Base-by-base conservation (phyloP, 331 rosid genomes). In the Pyracantha coccinea region DNA sequence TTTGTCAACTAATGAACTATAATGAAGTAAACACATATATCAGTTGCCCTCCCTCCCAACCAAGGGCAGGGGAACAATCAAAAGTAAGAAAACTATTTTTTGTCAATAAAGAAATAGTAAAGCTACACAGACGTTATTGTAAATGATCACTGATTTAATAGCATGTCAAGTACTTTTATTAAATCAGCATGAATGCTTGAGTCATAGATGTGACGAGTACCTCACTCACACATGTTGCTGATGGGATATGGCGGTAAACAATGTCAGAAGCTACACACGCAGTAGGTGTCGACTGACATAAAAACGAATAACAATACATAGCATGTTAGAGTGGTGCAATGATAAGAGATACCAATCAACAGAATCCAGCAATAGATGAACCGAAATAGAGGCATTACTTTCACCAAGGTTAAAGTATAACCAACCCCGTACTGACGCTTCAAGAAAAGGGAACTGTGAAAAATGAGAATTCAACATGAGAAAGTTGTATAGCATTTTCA, bases 391-490 rank as follows among this genome's bases (percentile, higher is more conserved):
- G 80, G 79, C 25, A 84, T 83, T 69, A 91, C 96, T 94, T 89
- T 93, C 70, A 88, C 98, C 71, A 94, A 84, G 64, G 98, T 94
- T 38, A 94, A 86, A 74, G 96, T 94, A 85, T 94, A 94, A 68
- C 98, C 97, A 71, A 91, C 98, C 69, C 98, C 98, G 53, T 89
- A 94, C 54, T 88, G 93, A 82, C 89, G 98, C 93, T 94, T 94
- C 93, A 94, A 83, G 88, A 87, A 94, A 81, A 94, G 90, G 57
- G 98, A 91, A 81, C 98, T 94, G 93, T 69, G 58, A 79, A 88
- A 79, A 59, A 72, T 29, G 61, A 70, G 17, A 68, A 83, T 60
- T 21, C 72, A 57, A 81, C 25, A 60, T 80, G 57, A 54, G 52
- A 21, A 24, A 55, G 24, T 44, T 53, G 61, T n/a, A 21, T 25